These are phyloP conservation scores for Acephala macrosclerotiorum DNA, from an alignment of 2,329 filamentous ascomycete species.

Conservation along the genomic window DNA sequence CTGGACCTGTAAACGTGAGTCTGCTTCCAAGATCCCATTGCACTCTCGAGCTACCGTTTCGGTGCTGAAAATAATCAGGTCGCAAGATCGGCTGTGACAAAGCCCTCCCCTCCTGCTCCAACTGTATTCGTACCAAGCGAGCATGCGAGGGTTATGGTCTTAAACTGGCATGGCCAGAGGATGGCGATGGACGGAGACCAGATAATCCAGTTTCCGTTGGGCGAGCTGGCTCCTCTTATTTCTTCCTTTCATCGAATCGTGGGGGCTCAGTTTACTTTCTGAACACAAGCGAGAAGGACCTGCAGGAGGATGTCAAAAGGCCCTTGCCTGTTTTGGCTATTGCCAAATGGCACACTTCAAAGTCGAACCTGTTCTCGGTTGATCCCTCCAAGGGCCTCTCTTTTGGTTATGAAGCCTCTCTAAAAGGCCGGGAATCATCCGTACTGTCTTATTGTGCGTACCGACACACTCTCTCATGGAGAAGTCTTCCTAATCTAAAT, in stretches of 20 bases:
- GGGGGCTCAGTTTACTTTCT: background rate
- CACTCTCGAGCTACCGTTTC: too few species aligned
- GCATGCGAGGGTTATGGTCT: background rate
- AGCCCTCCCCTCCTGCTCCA: background rate
- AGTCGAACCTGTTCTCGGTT: background rate
- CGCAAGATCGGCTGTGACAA: background rate
- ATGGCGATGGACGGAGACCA: background rate
- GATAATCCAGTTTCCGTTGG: background rate
- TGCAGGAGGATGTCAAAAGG: background rate
- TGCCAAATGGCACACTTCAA: background rate
- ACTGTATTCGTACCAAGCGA: background rate
- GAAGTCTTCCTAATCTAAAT: background rate
- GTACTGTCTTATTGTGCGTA: background rate
- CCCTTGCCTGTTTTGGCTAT: background rate
- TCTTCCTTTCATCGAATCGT: background rate
- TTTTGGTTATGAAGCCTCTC: background rate
- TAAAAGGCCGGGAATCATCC: background rate
- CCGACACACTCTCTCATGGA: background rate
- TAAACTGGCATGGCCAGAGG: background rate
- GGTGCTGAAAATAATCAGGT: background rate
- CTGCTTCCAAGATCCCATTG: background rate
- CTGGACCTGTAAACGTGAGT: slow-evolving; percentile 1
- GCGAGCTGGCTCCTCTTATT: background rate
- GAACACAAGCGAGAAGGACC: background rate
- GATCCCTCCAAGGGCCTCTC: background rate